Evolutionary conservation across 2,329 filamentous ascomycete genomes (phyloP).

Genomic region (Zymoseptoria ardabiliae): DNA sequence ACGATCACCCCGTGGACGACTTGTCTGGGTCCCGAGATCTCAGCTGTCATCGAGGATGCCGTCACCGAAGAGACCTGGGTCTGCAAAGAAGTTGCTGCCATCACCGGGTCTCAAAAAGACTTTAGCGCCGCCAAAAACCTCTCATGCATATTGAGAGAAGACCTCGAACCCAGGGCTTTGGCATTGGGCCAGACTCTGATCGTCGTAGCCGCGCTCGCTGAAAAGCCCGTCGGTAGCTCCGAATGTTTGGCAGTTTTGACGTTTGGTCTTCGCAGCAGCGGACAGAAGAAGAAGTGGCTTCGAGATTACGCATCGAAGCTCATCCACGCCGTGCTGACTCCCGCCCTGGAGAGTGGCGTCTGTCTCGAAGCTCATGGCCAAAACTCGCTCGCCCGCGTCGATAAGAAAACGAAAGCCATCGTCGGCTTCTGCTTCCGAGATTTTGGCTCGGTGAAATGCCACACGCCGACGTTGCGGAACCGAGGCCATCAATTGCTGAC

Average conservation of each 20-base stretch:
- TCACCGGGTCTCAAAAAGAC: slow-evolving; percentile 3
- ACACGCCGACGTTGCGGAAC: slow-evolving; percentile 3
- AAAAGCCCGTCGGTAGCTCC: neutral
- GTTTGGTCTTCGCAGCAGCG: neutral
- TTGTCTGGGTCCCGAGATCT: slow-evolving; percentile 3
- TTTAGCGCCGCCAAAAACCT: slow-evolving; percentile 1
- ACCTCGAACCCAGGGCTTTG: slow-evolving; percentile 3
- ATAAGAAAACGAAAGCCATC: neutral
- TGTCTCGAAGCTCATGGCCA: slow-evolving; percentile 8
- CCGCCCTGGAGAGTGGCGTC: slow-evolving; percentile 3
- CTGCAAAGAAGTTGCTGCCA: slow-evolving; percentile 3
- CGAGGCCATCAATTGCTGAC: slow-evolving; percentile 1
- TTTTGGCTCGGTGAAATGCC: slow-evolving; percentile 3
- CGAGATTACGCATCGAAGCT: neutral
- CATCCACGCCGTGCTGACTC: slow-evolving; percentile 1
- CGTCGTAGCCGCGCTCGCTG: neutral
- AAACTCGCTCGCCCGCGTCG: slow-evolving; percentile 2
- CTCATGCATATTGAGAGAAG: slow-evolving; percentile 3
- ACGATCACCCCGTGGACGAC: neutral
- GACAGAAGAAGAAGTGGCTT: neutral
- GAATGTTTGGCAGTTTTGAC: neutral
- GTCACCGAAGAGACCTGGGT: slow-evolving; percentile 4
- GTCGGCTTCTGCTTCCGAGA: slow-evolving; percentile 5
- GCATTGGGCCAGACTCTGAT: neutral
- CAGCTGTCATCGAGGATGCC: slow-evolving; percentile 2